These are phyloP conservation scores for Aspergillus heteromorphus DNA, from an alignment of 495 filamentous ascomycete genomes.

Conservation along the genomic window DNA sequence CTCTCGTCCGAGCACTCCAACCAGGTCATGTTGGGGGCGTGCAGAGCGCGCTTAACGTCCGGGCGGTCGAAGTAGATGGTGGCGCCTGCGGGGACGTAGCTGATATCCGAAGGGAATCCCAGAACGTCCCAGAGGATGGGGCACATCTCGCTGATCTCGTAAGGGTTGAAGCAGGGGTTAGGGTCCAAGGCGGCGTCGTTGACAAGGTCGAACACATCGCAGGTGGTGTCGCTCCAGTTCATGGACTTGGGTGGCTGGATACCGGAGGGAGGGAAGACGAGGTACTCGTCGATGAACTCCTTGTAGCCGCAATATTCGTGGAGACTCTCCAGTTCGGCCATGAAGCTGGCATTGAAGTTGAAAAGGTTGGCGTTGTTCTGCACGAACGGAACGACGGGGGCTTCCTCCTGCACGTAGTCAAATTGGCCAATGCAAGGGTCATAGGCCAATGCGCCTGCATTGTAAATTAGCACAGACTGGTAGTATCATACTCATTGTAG, in stretches of 20 bases:
- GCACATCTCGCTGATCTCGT: slow-evolving; percentile 46
- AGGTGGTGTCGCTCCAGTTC: slow-evolving; percentile 31
- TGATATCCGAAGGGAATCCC: slow-evolving; percentile 38
- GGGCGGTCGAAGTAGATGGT: slow-evolving; percentile 52
- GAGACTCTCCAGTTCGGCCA: slow-evolving; percentile 40
- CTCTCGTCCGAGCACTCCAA: slow-evolving; percentile 31
- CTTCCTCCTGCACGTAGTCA: slow-evolving; percentile 35
- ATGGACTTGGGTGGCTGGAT: slow-evolving; percentile 34
- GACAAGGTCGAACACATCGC: slow-evolving; percentile 48
- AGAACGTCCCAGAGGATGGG: slow-evolving; percentile 44
- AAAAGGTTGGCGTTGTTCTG: slow-evolving; percentile 50
- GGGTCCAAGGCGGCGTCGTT: slow-evolving; percentile 38
- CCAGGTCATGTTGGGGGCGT: slow-evolving; percentile 48
- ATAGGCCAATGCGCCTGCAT: slow-evolving; percentile 33
- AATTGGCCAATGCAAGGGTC: slow-evolving; percentile 41
- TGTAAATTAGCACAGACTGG: neutral
- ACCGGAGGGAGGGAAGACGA: slow-evolving; percentile 48
- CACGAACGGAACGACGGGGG: slow-evolving; percentile 43
- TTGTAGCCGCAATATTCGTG: slow-evolving; percentile 53
- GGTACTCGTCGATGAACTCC: slow-evolving; percentile 50
- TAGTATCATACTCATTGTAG: neutral
- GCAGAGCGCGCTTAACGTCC: slow-evolving; percentile 55
- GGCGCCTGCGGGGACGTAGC: slow-evolving; percentile 36
- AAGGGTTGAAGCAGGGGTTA: slow-evolving; percentile 61
- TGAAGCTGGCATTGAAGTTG: slow-evolving; percentile 51